These are phyloP conservation scores for Abortiporus biennis DNA, from an alignment of 1,284 basidiomycete species.

Conservation along the genomic window DNA sequence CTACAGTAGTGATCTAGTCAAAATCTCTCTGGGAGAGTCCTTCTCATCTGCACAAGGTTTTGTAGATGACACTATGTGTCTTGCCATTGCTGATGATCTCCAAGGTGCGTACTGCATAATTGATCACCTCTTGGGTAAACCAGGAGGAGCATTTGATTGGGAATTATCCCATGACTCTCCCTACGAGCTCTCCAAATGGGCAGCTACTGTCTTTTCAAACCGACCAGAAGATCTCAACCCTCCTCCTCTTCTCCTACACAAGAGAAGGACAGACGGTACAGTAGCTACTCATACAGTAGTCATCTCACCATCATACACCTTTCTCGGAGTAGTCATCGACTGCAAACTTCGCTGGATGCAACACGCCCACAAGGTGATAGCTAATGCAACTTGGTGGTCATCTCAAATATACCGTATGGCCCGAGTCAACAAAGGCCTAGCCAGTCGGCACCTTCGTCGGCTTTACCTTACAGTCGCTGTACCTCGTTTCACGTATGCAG, in stretches of 20 bases:
- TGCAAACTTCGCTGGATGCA: slow-evolving; percentile 25
- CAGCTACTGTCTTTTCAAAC: slow-evolving; percentile 12
- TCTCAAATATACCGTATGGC: slow-evolving; percentile 19
- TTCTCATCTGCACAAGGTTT: no score
- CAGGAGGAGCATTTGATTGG: slow-evolving; percentile 19
- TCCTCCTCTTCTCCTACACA: no score
- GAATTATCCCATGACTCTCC: slow-evolving; percentile 16
- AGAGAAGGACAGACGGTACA: not conserved
- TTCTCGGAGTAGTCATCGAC: slow-evolving; percentile 31
- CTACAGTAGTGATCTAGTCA: slow-evolving; percentile 27
- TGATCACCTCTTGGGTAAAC: slow-evolving; percentile 14
- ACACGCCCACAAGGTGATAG: slow-evolving; percentile 22
- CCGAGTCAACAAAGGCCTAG: slow-evolving; percentile 16
- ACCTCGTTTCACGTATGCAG: slow-evolving; percentile 29
- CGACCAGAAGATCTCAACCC: not conserved
- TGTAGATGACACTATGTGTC: slow-evolving; percentile 24
- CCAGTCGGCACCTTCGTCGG: slow-evolving; percentile 8
- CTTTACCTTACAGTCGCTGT: slow-evolving; percentile 25
- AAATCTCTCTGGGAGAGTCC: slow-evolving; percentile 5
- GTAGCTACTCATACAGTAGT: not conserved
- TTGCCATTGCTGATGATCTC: slow-evolving; percentile 13
- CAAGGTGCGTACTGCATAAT: slow-evolving; percentile 14
- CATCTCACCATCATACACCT: slow-evolving; percentile 17
- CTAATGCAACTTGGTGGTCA: slow-evolving; percentile 22
- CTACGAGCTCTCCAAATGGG: slow-evolving; percentile 21